Percentiles rank a stretch among this genome's conserved stretches.
These are phyloP conservation scores for Dunaliella salina DNA, from an alignment of 163 green algal species.

Conservation along the genomic window DNA sequence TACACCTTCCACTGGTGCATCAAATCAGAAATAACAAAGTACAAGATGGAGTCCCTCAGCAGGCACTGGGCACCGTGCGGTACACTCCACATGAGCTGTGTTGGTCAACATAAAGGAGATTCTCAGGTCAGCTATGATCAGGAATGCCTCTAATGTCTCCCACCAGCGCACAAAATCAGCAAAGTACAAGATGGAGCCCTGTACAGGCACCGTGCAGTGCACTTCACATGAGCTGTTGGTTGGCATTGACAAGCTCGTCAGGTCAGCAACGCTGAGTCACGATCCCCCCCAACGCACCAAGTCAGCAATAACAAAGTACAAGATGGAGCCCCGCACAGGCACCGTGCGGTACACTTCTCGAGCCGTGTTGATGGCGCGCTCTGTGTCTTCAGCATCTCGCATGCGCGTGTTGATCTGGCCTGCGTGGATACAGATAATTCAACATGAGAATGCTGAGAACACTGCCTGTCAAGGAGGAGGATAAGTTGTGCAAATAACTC, in stretches of 20 bases:
- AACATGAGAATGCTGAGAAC: too few species aligned
- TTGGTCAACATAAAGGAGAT: too few species aligned
- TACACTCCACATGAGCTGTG: too few species aligned
- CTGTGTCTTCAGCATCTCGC: constrained; percentile 69
- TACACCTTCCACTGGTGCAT: too few species aligned
- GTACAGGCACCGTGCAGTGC: constrained; percentile 56
- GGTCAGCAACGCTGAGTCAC: too few species aligned
- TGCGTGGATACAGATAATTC: neutral
- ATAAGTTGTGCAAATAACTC: too few species aligned
- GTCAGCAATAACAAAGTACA: constrained; percentile 74
- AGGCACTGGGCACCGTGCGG: too few species aligned
- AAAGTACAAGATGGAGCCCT: constrained; percentile 66
- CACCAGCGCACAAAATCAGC: constrained; percentile 51
- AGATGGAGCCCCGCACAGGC: constrained; percentile 47
- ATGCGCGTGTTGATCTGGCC: constrained; percentile 51
- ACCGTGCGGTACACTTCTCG: constrained; percentile 64
- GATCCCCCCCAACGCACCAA: constrained; percentile 30
- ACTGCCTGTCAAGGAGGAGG: too few species aligned
- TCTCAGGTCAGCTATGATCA: too few species aligned
- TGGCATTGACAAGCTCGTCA: too few species aligned
- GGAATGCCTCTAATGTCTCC: too few species aligned
- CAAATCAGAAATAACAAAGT: neutral
- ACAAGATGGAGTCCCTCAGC: too few species aligned
- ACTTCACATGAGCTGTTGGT: constrained; percentile 60
- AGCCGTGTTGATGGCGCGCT: constrained; percentile 63